phyloP scores from a whole-genome alignment of 768 basidiomycete species.

The Tylopilus rubrobrunneus region DNA sequence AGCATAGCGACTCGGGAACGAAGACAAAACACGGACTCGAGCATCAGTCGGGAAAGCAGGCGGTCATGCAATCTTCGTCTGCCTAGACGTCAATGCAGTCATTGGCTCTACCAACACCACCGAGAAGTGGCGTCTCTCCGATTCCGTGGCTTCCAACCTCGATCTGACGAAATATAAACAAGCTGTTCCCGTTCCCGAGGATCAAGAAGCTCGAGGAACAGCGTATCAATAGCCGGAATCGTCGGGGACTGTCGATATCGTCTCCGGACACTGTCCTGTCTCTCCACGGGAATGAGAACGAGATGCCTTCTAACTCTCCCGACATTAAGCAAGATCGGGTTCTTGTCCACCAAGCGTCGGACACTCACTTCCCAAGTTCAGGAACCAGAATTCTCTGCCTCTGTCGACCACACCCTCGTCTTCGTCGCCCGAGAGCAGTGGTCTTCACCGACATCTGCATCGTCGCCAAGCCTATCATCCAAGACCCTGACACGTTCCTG shows the following conservation, averaged over 20 bases:
- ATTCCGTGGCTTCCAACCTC: conserved; percentile 67
- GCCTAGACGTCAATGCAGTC: conserved; percentile 63
- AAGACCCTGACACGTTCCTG: conserved; percentile 59
- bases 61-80: conserved; percentile 58
- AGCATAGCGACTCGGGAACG: conserved; percentile 65
- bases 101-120: conserved; percentile 49
- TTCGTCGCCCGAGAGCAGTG: conserved; percentile 44
- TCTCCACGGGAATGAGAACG: conserved; percentile 42
- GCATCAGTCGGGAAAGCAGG: conserved; percentile 72
- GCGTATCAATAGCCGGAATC: conserved; percentile 48
- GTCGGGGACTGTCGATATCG: conserved; percentile 47
- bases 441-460: conserved; percentile 94
- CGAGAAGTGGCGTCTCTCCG: conserved; percentile 64
- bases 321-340: conserved; percentile 55
- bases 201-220: conserved; percentile 76
- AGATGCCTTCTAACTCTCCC: conserved; percentile 43
- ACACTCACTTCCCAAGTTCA: conserved; percentile 61
- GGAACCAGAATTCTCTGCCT: conserved; percentile 36
- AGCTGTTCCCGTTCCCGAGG: conserved; percentile 88
- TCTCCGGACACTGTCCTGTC: conserved; percentile 45
- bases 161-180: conserved; percentile 76
- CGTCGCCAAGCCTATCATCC: conserved; percentile 83
- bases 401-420: conserved; percentile 39
- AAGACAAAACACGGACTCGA: conserved; percentile 68
- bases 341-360: conserved; percentile 65